Evolutionary conservation across 1,284 basidiomycete genomes (phyloP), one percentile per base, ranked within the genome.

Genomic region (Puccinia polysora): DNA sequence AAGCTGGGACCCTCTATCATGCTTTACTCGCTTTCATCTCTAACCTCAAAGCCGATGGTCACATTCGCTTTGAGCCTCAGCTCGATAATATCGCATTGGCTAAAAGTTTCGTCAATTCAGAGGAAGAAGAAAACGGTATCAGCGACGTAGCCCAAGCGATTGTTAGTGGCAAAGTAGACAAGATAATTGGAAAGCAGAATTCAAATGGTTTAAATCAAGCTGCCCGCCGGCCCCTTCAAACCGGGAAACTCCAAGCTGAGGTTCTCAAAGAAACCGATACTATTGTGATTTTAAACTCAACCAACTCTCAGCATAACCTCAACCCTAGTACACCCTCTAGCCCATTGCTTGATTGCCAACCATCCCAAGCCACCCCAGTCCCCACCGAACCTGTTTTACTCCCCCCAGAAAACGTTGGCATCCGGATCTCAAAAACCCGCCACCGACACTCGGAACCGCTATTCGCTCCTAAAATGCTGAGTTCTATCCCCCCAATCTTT

Each of bases 401-500:
- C 32, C 65, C 65, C 36, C 43, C 40, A 32, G 60, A 63, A 47
- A 36, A 60, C 25, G 30, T 43, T 18, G 60, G 60, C 2, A 68
- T 68, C 43, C 53, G 30, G 58, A 43, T 68, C 18, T 68, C 65
- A 7, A 62, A 53, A 30, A 53, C 56, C 45, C 47, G 68, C n/a
- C 68, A 71, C 20, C 59, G 59, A 43, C 68, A 71, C 30, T 58
- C 68, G 18, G 68, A 71, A 45, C 68, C 68, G 5, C 49, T 71
- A 20, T 71, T 71, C 30, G 58, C 68, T n/a, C 68, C 68, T 5
- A 23, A 8, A 18, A 14, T 71, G 15, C 36, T 71, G 34, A 63
- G 36, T 23, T 53, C 56, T 25, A 71, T 71, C 32, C 47, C 47
- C 36, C 43, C 59, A 20, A 49, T 62, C 20, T 71, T 71, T 50